A percentile compares a stretch with the other conserved stretches of the same genome.
Conservation (phyloP, 352 stramenopile species). For the Pythium monospermum region DNA sequence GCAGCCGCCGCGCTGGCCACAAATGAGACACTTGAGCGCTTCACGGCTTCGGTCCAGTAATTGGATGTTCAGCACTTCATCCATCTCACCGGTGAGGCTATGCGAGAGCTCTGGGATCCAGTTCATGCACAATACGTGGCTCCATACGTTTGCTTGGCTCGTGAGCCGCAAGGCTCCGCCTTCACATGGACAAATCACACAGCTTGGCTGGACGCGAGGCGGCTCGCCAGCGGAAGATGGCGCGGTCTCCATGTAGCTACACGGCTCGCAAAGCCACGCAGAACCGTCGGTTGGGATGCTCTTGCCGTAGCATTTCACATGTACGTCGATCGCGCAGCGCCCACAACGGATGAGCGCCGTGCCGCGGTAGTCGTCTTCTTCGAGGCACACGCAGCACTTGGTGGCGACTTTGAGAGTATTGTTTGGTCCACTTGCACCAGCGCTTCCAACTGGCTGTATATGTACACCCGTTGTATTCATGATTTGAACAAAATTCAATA, state of each 20-base stretch:
- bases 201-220: slow-evolving; percentile 35
- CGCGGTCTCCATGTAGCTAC: slow-evolving; percentile 29
- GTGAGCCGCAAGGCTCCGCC: slow-evolving; percentile 72
- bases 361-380: slow-evolving; percentile 51
- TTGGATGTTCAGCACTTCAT: slow-evolving; percentile 61
- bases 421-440: too few relatives aligned
- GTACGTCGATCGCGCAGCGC: slow-evolving; percentile 57
- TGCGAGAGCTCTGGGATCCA: slow-evolving; percentile 87
- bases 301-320: slow-evolving; percentile 77
- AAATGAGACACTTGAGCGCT: slow-evolving; percentile 74
- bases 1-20: slow-evolving; percentile 70
- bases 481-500: too few relatives aligned
- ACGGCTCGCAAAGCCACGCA: slow-evolving; percentile 68
- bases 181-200: slow-evolving; percentile 57
- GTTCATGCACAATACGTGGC: slow-evolving; percentile 79
- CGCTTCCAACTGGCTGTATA: too few relatives aligned
- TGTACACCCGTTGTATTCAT: too few relatives aligned
- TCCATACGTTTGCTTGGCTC: slow-evolving; percentile 55
- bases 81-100: slow-evolving; percentile 46
- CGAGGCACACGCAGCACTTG: slow-evolving; percentile 73
- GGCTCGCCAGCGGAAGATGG: background rate
- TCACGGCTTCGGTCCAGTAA: slow-evolving; percentile 65
- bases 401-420: too few relatives aligned
- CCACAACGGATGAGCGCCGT: slow-evolving; percentile 59
- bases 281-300: slow-evolving; percentile 33